A percentile compares a stretch with the other conserved stretches of the same genome.
Conservation (phyloP, 1,284 basidiomycete genomes). For the Takashimella tepidaria region DNA sequence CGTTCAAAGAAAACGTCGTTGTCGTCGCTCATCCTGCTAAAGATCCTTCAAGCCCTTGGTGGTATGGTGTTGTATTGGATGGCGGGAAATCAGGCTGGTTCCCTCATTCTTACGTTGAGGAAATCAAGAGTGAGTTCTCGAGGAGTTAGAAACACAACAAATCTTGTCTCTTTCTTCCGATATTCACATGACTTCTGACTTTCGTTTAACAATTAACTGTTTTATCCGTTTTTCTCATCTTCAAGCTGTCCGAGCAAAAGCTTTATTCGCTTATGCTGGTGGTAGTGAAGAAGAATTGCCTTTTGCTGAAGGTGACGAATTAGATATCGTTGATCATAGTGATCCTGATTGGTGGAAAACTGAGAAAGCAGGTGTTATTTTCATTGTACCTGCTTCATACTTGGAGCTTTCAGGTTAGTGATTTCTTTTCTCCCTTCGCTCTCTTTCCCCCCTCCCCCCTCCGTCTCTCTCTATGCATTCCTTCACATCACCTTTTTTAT, state of each 20-base stretch:
- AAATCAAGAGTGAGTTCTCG: conserved; percentile 58
- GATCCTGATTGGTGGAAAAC: conserved; percentile 93
- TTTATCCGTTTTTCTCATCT: neutral
- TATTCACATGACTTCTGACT: too few relatives aligned
- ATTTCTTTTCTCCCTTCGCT: conserved; percentile 41
- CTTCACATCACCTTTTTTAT: neutral
- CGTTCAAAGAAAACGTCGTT: conserved; percentile 75
- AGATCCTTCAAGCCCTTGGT: conserved; percentile 66
- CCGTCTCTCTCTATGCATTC: conserved; percentile 9
- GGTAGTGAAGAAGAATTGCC: conserved; percentile 69
- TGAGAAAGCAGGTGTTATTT: conserved; percentile 72
- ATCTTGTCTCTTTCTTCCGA: too few relatives aligned
- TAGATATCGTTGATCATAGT: conserved; percentile 70
- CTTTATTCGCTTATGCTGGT: conserved; percentile 71
- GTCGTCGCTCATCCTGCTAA: conserved; percentile 79
- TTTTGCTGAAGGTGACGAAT: conserved; percentile 69
- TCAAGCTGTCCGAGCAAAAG: conserved; percentile 53
- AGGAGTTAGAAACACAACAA: too few relatives aligned
- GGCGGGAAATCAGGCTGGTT: conserved; percentile 76
- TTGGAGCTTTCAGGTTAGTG: conserved; percentile 84
- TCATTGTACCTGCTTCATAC: conserved; percentile 84
- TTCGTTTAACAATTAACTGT: neutral
- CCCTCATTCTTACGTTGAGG: conserved; percentile 82
- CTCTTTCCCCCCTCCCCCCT: conserved; percentile 49
- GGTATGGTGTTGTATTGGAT: conserved; percentile 73